Percentiles rank a stretch among this genome's conserved stretches.
Evolutionary conservation across 2,329 filamentous ascomycete genomes (phyloP).

Genomic region (Mycogone perniciosa): DNA sequence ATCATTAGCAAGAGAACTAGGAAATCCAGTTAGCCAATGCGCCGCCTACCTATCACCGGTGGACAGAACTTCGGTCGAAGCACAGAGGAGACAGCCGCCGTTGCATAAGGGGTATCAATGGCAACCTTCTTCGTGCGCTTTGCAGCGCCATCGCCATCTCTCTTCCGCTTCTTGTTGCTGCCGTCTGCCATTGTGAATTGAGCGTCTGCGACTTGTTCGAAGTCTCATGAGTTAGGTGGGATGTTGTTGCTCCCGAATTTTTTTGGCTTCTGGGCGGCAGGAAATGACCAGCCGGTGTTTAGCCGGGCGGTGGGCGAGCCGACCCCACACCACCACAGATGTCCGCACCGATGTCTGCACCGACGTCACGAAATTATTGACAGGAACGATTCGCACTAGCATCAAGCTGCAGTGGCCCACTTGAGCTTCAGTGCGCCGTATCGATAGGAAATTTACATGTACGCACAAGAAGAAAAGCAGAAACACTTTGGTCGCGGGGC

Average conservation of each 20-base stretch:
- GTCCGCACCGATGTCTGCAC: neutral
- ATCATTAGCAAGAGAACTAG: conserved; percentile 15
- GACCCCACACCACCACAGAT: conserved; percentile 11
- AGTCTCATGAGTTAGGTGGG: conserved; percentile 15
- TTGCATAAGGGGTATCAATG: conserved; percentile 34
- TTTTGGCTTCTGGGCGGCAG: conserved; percentile 23
- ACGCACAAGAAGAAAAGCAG: conserved; percentile 5
- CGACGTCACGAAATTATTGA: conserved; percentile 8
- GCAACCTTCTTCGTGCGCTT: conserved; percentile 49
- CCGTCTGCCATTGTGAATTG: conserved; percentile 31
- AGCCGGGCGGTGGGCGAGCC: conserved; percentile 20
- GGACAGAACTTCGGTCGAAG: conserved; percentile 41
- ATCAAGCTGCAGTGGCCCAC: neutral
- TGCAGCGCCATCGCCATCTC: conserved; percentile 34
- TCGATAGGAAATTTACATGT: neutral
- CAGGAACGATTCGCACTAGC: conserved; percentile 8
- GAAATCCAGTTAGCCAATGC: neutral
- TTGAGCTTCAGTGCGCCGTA: neutral
- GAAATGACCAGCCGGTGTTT: conserved; percentile 22
- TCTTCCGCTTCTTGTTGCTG: conserved; percentile 49
- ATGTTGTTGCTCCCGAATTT: conserved; percentile 21
- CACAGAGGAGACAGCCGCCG: conserved; percentile 41
- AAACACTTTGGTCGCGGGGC: conserved; percentile 2
- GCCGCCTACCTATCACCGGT: conserved; percentile 45
- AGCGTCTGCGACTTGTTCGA: neutral